A percentile compares a stretch with the other conserved stretches of the same genome.
Conservation (phyloP, 148 eudicot genomes). For the Polygonum maritimum region DNA sequence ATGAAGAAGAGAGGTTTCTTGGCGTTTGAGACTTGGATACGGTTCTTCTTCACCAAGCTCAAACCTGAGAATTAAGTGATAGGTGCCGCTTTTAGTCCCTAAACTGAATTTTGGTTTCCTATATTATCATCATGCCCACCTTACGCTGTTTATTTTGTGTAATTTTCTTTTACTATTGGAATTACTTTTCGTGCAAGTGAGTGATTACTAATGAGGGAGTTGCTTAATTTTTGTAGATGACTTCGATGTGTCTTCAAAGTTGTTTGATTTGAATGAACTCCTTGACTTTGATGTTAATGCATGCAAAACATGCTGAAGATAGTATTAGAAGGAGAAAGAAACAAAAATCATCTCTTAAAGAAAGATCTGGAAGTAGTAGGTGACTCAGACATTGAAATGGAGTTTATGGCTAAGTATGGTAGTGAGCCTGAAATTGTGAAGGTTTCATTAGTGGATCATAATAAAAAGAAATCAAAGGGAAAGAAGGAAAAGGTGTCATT, state of each 20-base stretch:
- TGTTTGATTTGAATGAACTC: background rate
- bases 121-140: background rate
- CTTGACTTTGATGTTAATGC: slow-evolving; percentile 15
- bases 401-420: slow-evolving; percentile 16
- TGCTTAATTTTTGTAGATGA: no score
- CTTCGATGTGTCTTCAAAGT: no score
- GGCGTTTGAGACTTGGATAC: no score
- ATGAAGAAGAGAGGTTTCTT: no score
- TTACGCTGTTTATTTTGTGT: no score
- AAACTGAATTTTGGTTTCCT: background rate
- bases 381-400: background rate
- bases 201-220: no score
- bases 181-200: no score
- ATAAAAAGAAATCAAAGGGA: slow-evolving; percentile 27
- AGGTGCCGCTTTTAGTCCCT: background rate
- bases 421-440: background rate
- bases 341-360: background rate
- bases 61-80: background rate
- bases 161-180: no score
- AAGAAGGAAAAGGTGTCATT: slow-evolving; percentile 24
- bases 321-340: slow-evolving; percentile 6
- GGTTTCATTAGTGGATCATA: background rate
- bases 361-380: background rate
- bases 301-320: slow-evolving; percentile 4
- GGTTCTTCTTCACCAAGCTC: background rate